Evolutionary conservation across 2,329 filamentous ascomycete genomes (phyloP), one percentile per base, ranked within the genome.

Genomic region (Gnomoniopsis smithogilvyi): DNA sequence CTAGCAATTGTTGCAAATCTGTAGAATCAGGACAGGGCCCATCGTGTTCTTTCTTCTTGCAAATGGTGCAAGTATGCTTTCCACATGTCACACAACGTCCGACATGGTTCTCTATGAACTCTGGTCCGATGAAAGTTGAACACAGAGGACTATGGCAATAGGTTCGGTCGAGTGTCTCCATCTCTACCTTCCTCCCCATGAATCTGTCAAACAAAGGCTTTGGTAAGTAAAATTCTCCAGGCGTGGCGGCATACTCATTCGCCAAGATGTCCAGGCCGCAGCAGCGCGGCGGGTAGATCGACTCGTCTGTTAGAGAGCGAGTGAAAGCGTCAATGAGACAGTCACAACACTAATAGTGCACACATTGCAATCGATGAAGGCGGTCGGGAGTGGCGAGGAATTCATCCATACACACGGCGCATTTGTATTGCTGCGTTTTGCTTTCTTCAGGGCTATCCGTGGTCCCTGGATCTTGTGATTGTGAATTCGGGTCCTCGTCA

Each of bases 111-210:
- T 59, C 2, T 38, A 80, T 74, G 4, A 63, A 63, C 1, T 60
- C 30, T 0, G 65, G 60, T 0, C 68, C 71, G 3, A 86, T 76
- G 64, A 85, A 86, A 0, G 66, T 63, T 0, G 75, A 78, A 60
- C 83, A 86, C 0, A 63, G 49, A 0, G 67, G 57, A 0, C 59
- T 58, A 33, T 76, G 73, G 62, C 84, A 87, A 65, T 87, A 86
- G 0, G 73, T 80, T 11, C 76, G 69, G 55, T 84, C 70, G 0
- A 68, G 65, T 0, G 79, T 81, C 0, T 73, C 72, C 6, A 77
- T 74, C 65, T 87, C 83, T 2, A 78, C 21, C 34, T 75, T 72
- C 65, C 82, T 86, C 1, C 66, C 67, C 11, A 69, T 64, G 61
- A 78, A 83, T n/a, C 10, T 67, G 43, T 0, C 66, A n/a, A n/a